Evolutionary conservation across 306 rosid genomes (phyloP).

Genomic region (Gynostemma pentaphyllum): DNA sequence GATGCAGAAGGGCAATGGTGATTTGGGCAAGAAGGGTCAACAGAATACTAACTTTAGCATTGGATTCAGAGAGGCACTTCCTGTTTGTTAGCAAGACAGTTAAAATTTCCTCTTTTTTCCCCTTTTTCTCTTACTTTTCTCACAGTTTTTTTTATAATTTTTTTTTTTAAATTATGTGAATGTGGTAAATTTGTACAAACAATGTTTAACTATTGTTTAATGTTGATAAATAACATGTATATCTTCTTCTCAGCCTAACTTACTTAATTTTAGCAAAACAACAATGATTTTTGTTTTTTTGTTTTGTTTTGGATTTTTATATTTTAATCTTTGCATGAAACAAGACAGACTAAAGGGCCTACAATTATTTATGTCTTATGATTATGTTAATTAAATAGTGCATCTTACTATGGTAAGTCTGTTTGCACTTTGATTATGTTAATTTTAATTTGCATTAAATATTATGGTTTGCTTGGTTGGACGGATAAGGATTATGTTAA

Average conservation of each 20-base stretch:
- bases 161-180: too few relatives aligned
- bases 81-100: constrained; percentile 39
- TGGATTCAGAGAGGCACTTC: constrained; percentile 58
- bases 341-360: too few relatives aligned
- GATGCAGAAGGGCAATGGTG: constrained; percentile 73
- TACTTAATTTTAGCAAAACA: background rate
- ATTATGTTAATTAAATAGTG: too few relatives aligned
- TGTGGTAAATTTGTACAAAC: background rate
- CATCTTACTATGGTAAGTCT: too few relatives aligned
- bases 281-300: background rate
- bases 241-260: background rate
- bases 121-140: background rate
- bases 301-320: too few relatives aligned
- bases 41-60: constrained; percentile 43
- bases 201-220: background rate
- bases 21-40: constrained; percentile 37
- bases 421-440: too few relatives aligned
- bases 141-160: background rate
- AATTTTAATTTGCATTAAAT: too few relatives aligned
- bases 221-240: constrained; percentile 1
- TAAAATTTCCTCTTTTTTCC: background rate
- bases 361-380: too few relatives aligned
- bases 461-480: too few relatives aligned
- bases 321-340: too few relatives aligned
- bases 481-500: too few relatives aligned